These are phyloP conservation scores for Tricholoma terreum DNA, from an alignment of 768 basidiomycete genomes.

Conservation along the genomic window DNA sequence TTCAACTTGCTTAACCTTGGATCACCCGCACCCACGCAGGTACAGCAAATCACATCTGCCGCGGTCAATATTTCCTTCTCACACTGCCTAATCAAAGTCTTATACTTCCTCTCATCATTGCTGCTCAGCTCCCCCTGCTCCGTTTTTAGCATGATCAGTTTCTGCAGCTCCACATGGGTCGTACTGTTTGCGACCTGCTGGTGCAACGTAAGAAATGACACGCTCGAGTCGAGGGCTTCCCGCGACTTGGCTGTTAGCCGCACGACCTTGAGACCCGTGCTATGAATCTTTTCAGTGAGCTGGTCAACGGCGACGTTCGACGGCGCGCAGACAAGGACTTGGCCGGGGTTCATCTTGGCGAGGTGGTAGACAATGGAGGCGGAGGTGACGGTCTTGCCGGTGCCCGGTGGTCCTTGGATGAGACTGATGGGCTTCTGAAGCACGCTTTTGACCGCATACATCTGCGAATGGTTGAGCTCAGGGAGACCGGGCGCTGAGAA, in stretches of 20 bases:
- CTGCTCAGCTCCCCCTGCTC: conserved; percentile 97
- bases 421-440: conserved; percentile 96
- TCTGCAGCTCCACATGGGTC: conserved; percentile 94
- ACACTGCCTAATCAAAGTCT: conserved; percentile 89
- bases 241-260: conserved; percentile 97
- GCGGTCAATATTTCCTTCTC: conserved; percentile 96
- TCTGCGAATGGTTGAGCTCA: conserved; percentile 98
- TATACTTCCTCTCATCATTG: conserved; percentile 97
- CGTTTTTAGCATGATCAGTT: conserved; percentile 95
- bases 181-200: conserved; percentile 97
- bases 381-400: conserved; percentile 98
- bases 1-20: conserved; percentile 95
- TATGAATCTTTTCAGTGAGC: conserved; percentile 97
- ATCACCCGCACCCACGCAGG: conserved; percentile 97
- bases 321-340: conserved; percentile 97
- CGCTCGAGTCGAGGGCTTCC: conserved; percentile 95
- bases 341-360: conserved; percentile 99
- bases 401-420: conserved; percentile 98
- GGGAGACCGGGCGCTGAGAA: conserved; percentile 97
- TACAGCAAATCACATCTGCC: conserved; percentile 98
- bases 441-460: conserved; percentile 99
- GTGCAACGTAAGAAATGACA: conserved; percentile 91
- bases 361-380: conserved; percentile 98
- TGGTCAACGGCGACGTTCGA: conserved; percentile 99
- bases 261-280: conserved; percentile 98